phyloP scores from a whole-genome alignment of 2,329 filamentous ascomycete species.

The Bimuria novae-zelandiae region DNA sequence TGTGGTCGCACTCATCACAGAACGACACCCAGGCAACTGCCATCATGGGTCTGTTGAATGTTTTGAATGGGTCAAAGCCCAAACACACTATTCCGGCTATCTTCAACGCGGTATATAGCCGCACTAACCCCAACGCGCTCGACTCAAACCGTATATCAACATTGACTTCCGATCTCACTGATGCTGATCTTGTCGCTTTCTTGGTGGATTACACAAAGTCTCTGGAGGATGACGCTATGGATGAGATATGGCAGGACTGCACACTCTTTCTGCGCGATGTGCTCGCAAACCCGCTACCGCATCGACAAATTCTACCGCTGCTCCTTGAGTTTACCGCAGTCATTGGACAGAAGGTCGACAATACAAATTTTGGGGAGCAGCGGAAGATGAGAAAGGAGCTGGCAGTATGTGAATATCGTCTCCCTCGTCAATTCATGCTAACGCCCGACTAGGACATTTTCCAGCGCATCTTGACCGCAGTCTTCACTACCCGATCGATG shows the following conservation, averaged over 20 bases:
- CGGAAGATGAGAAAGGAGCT: slow-evolving; percentile 88
- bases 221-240: slow-evolving; percentile 94
- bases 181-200: slow-evolving; percentile 85
- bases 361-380: slow-evolving; percentile 96
- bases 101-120: slow-evolving; percentile 94
- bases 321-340: slow-evolving; percentile 88
- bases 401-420: slow-evolving; percentile 64
- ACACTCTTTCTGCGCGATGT: slow-evolving; percentile 88
- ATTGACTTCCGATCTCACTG: slow-evolving; percentile 80
- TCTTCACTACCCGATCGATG: slow-evolving; percentile 86
- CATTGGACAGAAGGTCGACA: slow-evolving; percentile 92
- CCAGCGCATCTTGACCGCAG: slow-evolving; percentile 82
- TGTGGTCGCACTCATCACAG: slow-evolving; percentile 68
- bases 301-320: slow-evolving; percentile 84
- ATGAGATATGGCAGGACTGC: slow-evolving; percentile 97
- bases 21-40: slow-evolving; percentile 61
- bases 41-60: slow-evolving; percentile 85
- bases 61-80: slow-evolving; percentile 86
- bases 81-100: slow-evolving; percentile 91
- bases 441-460: slow-evolving; percentile 73
- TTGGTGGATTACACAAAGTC: slow-evolving; percentile 87
- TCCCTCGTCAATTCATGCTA: slow-evolving; percentile 13
- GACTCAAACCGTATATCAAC: slow-evolving; percentile 83
- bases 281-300: slow-evolving; percentile 89
- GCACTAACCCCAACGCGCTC: slow-evolving; percentile 81